These are phyloP conservation scores for Quercus variabilis DNA, from an alignment of 306 rosid species.

Conservation along the genomic window DNA sequence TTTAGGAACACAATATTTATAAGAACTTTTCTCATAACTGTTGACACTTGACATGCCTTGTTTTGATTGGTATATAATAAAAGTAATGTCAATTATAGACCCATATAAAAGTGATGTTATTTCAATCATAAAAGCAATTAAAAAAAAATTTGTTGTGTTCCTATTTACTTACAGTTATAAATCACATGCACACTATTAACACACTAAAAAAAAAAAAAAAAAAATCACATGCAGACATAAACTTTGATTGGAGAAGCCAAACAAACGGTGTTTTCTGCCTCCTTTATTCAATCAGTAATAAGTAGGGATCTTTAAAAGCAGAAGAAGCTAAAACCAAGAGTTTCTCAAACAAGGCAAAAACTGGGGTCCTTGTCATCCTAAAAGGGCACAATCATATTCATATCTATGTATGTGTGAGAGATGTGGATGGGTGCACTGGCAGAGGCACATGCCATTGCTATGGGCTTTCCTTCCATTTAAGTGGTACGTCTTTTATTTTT, in stretches of 20 bases:
- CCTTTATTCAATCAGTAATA: slow-evolving; percentile 12
- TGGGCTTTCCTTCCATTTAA: slow-evolving; percentile 6
- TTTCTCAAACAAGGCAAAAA: not conserved
- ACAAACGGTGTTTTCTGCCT: slow-evolving; percentile 10
- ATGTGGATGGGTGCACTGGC: slow-evolving; percentile 45
- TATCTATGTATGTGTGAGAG: slow-evolving; percentile 19
- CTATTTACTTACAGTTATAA: no score
- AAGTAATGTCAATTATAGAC: no score
- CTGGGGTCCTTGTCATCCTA: slow-evolving; percentile 40
- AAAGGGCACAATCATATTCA: slow-evolving; percentile 42
- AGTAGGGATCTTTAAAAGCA: slow-evolving; percentile 5
- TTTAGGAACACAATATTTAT: no score
- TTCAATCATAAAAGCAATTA: no score
- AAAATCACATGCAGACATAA: no score
- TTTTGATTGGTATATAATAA: no score
- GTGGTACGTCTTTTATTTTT: not conserved
- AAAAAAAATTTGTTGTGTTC: no score
- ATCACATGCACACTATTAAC: no score
- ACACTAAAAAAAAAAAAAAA: no score
- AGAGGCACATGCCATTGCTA: slow-evolving; percentile 37
- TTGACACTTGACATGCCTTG: no score
- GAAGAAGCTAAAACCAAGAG: slow-evolving; percentile 3
- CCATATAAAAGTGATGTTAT: no score
- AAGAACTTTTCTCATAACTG: no score
- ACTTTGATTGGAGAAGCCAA: not conserved